Evolutionary conservation across 2,329 filamentous ascomycete genomes (phyloP), one percentile per base, ranked within the genome.

Genomic region (Xylaria multiplex): DNA sequence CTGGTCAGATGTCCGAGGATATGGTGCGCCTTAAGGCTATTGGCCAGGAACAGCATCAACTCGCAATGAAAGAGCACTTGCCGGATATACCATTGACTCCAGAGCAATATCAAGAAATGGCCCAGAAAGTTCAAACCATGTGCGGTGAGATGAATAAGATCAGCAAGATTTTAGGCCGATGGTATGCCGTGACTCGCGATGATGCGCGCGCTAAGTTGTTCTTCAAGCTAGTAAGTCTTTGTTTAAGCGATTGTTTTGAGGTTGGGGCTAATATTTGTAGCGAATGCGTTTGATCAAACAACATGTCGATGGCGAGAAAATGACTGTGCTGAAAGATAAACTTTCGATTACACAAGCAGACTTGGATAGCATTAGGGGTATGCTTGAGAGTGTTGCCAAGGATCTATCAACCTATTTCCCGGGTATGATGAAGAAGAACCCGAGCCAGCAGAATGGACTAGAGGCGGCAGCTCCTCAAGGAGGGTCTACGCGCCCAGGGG

Each of bases 281-380:
- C 84, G 86, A 65, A 76, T 81, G 32, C 85, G 84, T 11, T 78
- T 89, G 37, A 70, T 81, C 0, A 81, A 80, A 50, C 87, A 90
- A 71, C 89, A 87, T 66, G 72, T 75, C 4, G 83, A 87, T 63
- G 81, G 81, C 14, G 81, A 85, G 1, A 76, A 78, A 54, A 81
- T 85, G 79, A 78, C 73, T 2, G 76, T 77, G 1, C 75, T 83
- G 11, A 86, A 82, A 67, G 79, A 83, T 6, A 76, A 74, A 2
- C 85, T 90, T 52, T 86, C 84, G 27, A 83, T 90, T 19, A 78
- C 76, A n/a, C 74, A 78, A 0, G 71, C 79, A 3, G 87, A 90
- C 57, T 73, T 89, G 24, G 84, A 88, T 32, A 77, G 82, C 30
- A 81, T 81, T 35, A 79, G 79, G 57, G 75, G 72, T 5, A 78